Conservation (phyloP, 2,329 filamentous ascomycete species). For the Fusarium sp. region DNA sequence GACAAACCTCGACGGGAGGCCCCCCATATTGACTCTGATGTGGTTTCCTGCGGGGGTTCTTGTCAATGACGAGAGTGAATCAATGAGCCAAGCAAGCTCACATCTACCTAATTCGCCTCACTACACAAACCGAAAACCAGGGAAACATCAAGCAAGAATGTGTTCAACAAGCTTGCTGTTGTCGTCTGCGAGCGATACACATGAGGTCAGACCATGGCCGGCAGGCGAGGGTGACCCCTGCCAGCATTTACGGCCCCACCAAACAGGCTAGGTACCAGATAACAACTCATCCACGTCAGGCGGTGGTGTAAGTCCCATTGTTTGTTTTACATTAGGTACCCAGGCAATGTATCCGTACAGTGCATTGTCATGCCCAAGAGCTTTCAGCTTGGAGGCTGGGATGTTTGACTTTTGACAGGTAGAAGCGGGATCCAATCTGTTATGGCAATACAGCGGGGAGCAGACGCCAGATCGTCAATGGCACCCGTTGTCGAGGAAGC, state of each 20-base stretch:
- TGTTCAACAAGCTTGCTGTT: slow-evolving; percentile 19
- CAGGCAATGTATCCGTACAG: neutral
- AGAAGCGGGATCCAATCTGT: neutral
- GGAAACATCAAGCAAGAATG: slow-evolving; percentile 12
- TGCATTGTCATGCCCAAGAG: neutral
- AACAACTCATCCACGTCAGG: slow-evolving; percentile 21
- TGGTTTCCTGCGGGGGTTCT: slow-evolving; percentile 27
- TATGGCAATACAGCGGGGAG: neutral
- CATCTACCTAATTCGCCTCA: slow-evolving; percentile 7
- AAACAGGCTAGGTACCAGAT: slow-evolving; percentile 14
- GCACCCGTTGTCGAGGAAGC: slow-evolving; percentile 12
- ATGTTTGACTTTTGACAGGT: neutral
- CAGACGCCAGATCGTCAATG: slow-evolving; percentile 5
- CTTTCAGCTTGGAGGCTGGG: neutral
- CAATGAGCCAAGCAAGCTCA: slow-evolving; percentile 19
- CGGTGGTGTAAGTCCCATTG: slow-evolving; percentile 27
- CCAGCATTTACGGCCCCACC: slow-evolving; percentile 15
- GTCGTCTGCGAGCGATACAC: slow-evolving; percentile 21
- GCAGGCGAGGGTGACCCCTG: slow-evolving; percentile 26
- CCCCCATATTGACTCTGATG: slow-evolving; percentile 19
- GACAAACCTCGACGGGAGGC: slow-evolving; percentile 20
- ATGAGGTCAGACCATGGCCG: slow-evolving; percentile 35
- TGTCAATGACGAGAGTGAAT: slow-evolving; percentile 21
- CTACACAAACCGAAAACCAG: slow-evolving; percentile 6
- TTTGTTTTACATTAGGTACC: neutral